A percentile compares a stretch with the other conserved stretches of the same genome.
These are phyloP conservation scores for Sporothrix variecibatus DNA, from an alignment of 2,329 filamentous ascomycete species.

Conservation along the genomic window DNA sequence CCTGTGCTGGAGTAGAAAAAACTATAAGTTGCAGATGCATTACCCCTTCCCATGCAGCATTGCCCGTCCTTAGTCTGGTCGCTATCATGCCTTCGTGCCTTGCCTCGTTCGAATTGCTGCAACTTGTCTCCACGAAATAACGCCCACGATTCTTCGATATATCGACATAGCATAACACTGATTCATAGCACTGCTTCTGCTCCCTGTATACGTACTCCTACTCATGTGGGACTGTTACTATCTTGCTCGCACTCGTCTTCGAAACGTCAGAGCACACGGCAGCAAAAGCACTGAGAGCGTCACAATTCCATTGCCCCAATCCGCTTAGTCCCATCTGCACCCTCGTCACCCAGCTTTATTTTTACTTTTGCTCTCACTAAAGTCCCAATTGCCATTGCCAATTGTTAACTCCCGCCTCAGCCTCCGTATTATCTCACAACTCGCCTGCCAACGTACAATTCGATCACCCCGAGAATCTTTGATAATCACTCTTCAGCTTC, in stretches of 20 bases:
- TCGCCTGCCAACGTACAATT: not conserved
- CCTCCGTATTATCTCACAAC: constrained; percentile 6
- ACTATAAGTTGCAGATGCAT: constrained; percentile 14
- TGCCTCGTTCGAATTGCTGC: constrained; percentile 1
- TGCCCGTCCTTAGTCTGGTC: constrained; percentile 11
- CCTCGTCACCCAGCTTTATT: not conserved
- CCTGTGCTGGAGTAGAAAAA: not conserved
- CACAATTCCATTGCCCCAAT: constrained; percentile 21
- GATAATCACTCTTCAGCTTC: not conserved
- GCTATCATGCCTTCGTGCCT: not conserved
- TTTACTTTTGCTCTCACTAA: not conserved
- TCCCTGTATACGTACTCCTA: not conserved
- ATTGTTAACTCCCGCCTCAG: constrained; percentile 12
- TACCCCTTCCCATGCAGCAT: constrained; percentile 7
- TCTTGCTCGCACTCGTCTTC: not conserved
- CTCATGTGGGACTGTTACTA: not conserved
- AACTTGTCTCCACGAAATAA: not conserved
- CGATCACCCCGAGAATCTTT: not conserved
- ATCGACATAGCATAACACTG: not conserved
- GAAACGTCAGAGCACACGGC: constrained; percentile 24
- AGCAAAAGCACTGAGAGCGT: not conserved
- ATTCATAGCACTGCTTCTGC: not conserved
- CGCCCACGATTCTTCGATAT: constrained; percentile 12
- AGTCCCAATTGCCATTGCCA: not conserved
- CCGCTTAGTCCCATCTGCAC: constrained; percentile 11